Evolutionary conservation across 306 rosid species (phyloP).

Genomic region (Malus sieversii): DNA sequence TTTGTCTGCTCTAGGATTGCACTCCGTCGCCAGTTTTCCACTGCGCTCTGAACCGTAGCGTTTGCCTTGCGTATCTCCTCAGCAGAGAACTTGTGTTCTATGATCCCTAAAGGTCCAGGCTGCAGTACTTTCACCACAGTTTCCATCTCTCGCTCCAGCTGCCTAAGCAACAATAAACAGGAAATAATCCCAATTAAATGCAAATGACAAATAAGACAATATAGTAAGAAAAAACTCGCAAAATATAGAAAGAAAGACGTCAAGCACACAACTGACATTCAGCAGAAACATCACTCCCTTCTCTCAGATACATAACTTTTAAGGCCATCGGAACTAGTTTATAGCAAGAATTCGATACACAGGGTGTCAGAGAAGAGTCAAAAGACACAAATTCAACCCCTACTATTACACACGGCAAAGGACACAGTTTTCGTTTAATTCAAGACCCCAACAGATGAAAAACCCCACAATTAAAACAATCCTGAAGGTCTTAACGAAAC

Average conservation of each 20-base stretch:
- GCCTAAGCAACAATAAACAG: slow-evolving; percentile 31
- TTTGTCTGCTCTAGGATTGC: slow-evolving; percentile 35
- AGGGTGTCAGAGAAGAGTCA: not conserved
- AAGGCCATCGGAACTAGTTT: not conserved
- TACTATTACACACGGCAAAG: not conserved
- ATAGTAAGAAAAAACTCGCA: not conserved
- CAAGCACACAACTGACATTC: not conserved
- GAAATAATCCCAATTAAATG: not conserved
- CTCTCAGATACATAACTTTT: not conserved
- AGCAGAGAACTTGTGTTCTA: slow-evolving; percentile 76
- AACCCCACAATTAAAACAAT: not conserved
- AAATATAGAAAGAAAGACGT: not conserved
- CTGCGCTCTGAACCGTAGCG: slow-evolving; percentile 52
- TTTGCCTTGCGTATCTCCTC: slow-evolving; percentile 60
- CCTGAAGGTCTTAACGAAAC: too few relatives aligned
- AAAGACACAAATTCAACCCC: not conserved
- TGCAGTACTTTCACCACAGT: slow-evolving; percentile 78
- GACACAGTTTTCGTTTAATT: not conserved
- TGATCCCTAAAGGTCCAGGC: slow-evolving; percentile 90
- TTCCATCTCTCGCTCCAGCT: slow-evolving; percentile 81
- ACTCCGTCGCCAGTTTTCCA: slow-evolving; percentile 61
- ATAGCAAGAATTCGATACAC: not conserved
- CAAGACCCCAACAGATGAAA: not conserved
- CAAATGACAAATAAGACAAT: not conserved
- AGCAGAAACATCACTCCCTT: not conserved